phyloP scores from a whole-genome alignment of 352 stramenopile species.

The Globisporangium nunn region DNA sequence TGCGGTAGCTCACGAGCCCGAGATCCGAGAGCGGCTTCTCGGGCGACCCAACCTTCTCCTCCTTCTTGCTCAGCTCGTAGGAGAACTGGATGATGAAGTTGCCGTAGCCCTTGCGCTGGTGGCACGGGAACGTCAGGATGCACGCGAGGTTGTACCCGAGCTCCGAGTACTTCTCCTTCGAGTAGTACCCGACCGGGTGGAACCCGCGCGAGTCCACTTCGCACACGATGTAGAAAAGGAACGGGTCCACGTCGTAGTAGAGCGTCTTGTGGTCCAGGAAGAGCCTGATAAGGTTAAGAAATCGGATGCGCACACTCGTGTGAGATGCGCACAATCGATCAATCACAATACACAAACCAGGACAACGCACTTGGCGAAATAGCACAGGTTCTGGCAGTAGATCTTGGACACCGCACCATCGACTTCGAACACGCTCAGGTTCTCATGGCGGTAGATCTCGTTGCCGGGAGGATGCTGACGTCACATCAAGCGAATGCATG shows the following conservation, averaged over 20 bases:
- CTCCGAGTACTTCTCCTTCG: conserved; percentile 97
- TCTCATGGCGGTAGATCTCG: conserved; percentile 93
- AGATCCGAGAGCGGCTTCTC: conserved; percentile 99
- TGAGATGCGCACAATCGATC: neutral
- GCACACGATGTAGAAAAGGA: conserved; percentile 99
- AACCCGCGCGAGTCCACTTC: conserved; percentile 89
- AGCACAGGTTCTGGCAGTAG: conserved; percentile 98
- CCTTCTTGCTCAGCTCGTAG: conserved; percentile 98
- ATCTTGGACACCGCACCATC: conserved; percentile 94
- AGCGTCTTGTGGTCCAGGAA: conserved; percentile 99
- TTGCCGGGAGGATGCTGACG: conserved; percentile 69
- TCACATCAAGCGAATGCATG: conserved; percentile 1
- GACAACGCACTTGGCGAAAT: conserved; percentile 92
- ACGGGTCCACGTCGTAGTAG: conserved; percentile 99
- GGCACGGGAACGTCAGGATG: conserved; percentile 99
- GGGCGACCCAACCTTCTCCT: conserved; percentile 95
- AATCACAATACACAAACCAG: no score
- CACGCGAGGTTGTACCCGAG: conserved; percentile 99
- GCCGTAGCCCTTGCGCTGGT: conserved; percentile 97
- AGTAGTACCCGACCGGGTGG: conserved; percentile 98
- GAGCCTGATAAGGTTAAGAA: conserved; percentile 30
- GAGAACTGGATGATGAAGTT: conserved; percentile 99
- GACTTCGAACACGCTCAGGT: conserved; percentile 95
- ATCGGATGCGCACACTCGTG: neutral
- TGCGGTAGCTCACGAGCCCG: conserved; percentile 97